Conservation (phyloP, 108 stramenopile genomes). For the Nannochloropsis gaditana region DNA sequence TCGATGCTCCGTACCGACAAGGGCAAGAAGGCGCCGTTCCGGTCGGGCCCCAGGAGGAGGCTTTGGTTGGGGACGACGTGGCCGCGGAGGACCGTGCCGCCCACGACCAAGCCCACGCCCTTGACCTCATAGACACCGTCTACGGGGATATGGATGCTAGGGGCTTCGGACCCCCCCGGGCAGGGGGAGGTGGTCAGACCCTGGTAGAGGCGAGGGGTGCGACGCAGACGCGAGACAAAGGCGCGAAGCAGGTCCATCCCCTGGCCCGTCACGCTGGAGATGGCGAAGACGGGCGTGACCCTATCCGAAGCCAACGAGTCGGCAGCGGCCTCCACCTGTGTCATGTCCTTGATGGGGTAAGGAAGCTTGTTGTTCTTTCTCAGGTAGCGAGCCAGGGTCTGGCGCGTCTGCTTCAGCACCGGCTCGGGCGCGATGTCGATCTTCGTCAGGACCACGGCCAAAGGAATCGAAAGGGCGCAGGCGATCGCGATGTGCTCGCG, state of each 20-base stretch:
- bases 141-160: conserved; percentile 41
- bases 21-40: conserved; percentile 53
- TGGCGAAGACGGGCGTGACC: conserved; percentile 86
- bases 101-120: conserved; percentile 62
- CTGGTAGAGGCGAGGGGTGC: neutral
- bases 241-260: conserved; percentile 82
- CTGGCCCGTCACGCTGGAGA: conserved; percentile 91
- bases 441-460: conserved; percentile 87
- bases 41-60: conserved; percentile 57
- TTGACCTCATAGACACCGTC: conserved; percentile 62
- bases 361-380: conserved; percentile 47
- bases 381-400: conserved; percentile 62
- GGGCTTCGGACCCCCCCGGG: conserved; percentile 20
- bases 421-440: conserved; percentile 90
- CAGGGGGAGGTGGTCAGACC: neutral
- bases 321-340: conserved; percentile 75
- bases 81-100: conserved; percentile 58
- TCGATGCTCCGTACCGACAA: conserved; percentile 56
- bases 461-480: conserved; percentile 85
- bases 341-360: conserved; percentile 53
- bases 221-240: conserved; percentile 65
- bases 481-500: conserved; percentile 94
- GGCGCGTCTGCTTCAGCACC: conserved; percentile 78
- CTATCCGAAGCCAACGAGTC: conserved; percentile 77
- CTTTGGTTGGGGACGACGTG: conserved; percentile 39